A percentile compares a stretch with the other conserved stretches of the same genome.
Conservation (phyloP, 129 eudicot genomes). For the Deinandra increscens region DNA sequence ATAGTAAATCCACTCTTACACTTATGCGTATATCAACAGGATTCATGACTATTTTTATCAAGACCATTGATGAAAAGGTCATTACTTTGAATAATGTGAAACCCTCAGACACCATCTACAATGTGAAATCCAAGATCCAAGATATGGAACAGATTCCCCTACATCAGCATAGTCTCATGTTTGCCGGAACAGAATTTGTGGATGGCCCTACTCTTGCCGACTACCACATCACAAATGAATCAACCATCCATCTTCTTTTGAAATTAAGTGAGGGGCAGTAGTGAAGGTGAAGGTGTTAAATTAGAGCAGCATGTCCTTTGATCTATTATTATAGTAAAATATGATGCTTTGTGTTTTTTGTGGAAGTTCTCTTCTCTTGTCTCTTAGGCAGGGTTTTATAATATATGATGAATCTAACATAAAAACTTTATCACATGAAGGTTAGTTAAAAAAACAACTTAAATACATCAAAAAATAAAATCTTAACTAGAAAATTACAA, state of each 20-base stretch:
- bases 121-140: neutral
- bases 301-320: neutral
- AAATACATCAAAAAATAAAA: too few relatives aligned
- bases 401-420: neutral
- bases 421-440: neutral
- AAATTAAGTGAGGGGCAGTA: too few relatives aligned
- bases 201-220: slow-evolving; percentile 20
- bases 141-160: neutral
- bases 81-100: slow-evolving; percentile 1
- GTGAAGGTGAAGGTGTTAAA: neutral
- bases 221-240: slow-evolving; percentile 5
- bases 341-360: neutral
- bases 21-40: neutral
- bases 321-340: neutral
- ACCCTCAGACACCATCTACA: neutral
- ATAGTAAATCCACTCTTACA: neutral
- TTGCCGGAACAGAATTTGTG: slow-evolving; percentile 5
- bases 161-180: slow-evolving; percentile 3
- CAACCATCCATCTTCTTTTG: slow-evolving; percentile 12
- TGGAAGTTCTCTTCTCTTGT: neutral
- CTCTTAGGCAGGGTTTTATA: neutral
- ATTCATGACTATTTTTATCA: neutral
- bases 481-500: too few relatives aligned
- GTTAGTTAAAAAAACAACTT: too few relatives aligned
- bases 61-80: neutral